These are phyloP conservation scores for Cystofilobasidium macerans DNA, from an alignment of 768 basidiomycete genomes.

Conservation along the genomic window DNA sequence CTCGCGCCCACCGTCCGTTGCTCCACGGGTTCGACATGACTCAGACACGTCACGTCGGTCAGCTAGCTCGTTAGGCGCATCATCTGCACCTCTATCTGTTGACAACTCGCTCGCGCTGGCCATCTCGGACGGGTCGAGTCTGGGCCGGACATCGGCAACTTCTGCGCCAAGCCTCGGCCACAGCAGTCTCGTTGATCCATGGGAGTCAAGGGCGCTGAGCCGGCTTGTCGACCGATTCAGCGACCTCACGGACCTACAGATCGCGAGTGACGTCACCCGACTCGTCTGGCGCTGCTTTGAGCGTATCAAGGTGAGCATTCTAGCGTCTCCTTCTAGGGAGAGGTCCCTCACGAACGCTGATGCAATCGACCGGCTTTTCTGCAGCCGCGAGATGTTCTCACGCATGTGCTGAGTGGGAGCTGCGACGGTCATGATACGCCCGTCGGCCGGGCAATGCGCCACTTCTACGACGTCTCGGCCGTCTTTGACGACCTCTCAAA, in stretches of 20 bases:
- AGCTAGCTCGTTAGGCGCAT: not conserved
- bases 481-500: constrained; percentile 21
- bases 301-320: not conserved
- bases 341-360: not conserved
- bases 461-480: constrained; percentile 15
- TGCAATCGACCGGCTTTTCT: not conserved
- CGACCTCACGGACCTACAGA: constrained; percentile 19
- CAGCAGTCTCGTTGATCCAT: not conserved
- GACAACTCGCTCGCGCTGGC: not conserved
- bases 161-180: not conserved
- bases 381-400: constrained; percentile 14
- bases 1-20: not conserved
- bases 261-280: constrained; percentile 19
- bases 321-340: not conserved
- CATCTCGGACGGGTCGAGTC: not conserved
- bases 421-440: constrained; percentile 10
- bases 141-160: not conserved
- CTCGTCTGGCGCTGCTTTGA: constrained; percentile 18
- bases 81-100: not conserved
- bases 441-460: not conserved
- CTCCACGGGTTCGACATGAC: not conserved
- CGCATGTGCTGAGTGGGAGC: constrained; percentile 14
- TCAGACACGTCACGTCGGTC: not conserved
- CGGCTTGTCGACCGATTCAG: constrained; percentile 11
- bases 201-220: constrained; percentile 14